Conservation (phyloP, 495 filamentous ascomycete species). For the Chlorociboria aeruginascens region DNA sequence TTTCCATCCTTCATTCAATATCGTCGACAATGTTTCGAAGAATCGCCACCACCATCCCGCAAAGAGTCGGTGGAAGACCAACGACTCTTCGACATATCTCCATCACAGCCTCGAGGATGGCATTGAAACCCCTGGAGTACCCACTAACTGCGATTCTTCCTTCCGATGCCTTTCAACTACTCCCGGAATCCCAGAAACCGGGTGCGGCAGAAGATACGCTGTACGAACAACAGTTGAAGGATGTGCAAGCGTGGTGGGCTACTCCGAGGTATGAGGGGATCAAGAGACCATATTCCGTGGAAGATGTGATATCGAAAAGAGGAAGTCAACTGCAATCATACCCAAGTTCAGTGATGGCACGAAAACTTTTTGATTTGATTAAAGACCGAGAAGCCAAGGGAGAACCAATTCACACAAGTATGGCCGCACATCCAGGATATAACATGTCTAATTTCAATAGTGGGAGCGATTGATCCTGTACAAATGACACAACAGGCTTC, state of each 20-base stretch:
- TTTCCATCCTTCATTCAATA: slow-evolving; percentile 8
- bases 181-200: slow-evolving; percentile 58
- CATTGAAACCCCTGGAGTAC: slow-evolving; percentile 22
- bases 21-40: slow-evolving; percentile 25
- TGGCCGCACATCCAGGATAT: not conserved
- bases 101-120: slow-evolving; percentile 20
- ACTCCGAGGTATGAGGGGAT: slow-evolving; percentile 76
- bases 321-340: slow-evolving; percentile 79
- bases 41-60: slow-evolving; percentile 21
- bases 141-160: slow-evolving; percentile 43
- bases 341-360: slow-evolving; percentile 83
- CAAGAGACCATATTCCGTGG: slow-evolving; percentile 80
- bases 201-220: slow-evolving; percentile 72
- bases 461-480: slow-evolving; percentile 95
- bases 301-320: slow-evolving; percentile 84
- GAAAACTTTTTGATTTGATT: slow-evolving; percentile 84
- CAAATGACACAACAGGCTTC: slow-evolving; percentile 98
- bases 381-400: slow-evolving; percentile 61
- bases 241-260: slow-evolving; percentile 81
- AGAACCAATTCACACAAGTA: slow-evolving; percentile 48
- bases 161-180: slow-evolving; percentile 67
- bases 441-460: slow-evolving; percentile 28
- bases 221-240: slow-evolving; percentile 64
- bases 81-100: slow-evolving; percentile 14
- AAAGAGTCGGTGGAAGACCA: slow-evolving; percentile 20